Evolutionary conservation across 2,329 filamentous ascomycete genomes (phyloP).

Genomic region (Diplocarpon rosae): DNA sequence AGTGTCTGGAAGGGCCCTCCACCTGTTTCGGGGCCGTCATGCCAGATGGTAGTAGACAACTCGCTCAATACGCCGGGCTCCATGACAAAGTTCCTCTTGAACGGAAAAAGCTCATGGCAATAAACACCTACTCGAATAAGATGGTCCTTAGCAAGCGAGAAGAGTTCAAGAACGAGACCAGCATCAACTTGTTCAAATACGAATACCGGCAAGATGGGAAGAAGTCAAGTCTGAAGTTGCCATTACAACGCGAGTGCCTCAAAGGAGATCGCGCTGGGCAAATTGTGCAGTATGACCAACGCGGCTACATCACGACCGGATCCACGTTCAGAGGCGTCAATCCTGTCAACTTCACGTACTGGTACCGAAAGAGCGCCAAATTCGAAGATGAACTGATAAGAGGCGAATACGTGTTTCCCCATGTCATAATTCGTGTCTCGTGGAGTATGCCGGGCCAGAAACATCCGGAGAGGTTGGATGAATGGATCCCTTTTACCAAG

Average conservation of each 20-base stretch:
- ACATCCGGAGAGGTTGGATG: constrained; percentile 38
- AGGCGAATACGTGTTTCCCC: constrained; percentile 41
- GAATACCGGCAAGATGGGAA: constrained; percentile 31
- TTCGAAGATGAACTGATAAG: constrained; percentile 43
- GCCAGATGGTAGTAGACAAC: neutral
- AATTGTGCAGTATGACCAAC: constrained; percentile 41
- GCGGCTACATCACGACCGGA: constrained; percentile 40
- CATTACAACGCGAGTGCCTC: constrained; percentile 35
- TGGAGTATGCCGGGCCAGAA: constrained; percentile 41
- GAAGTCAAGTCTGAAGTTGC: constrained; percentile 26
- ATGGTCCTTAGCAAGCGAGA: constrained; percentile 31
- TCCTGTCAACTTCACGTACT: constrained; percentile 41
- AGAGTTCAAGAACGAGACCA: constrained; percentile 27
- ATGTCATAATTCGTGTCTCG: constrained; percentile 41
- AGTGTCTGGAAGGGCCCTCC: constrained; percentile 35
- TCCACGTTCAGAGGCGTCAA: constrained; percentile 37
- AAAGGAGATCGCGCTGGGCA: constrained; percentile 35
- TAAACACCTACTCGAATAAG: constrained; percentile 37
- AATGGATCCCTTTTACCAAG: constrained; percentile 42
- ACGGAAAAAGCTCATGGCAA: constrained; percentile 31
- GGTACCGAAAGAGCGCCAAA: constrained; percentile 41
- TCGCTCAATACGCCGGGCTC: neutral
- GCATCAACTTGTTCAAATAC: constrained; percentile 36
- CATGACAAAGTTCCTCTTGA: constrained; percentile 34
- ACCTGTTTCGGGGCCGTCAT: constrained; percentile 33